These are phyloP conservation scores for Globisporangium barbulae DNA, from an alignment of 352 stramenopile species.

Conservation along the genomic window DNA sequence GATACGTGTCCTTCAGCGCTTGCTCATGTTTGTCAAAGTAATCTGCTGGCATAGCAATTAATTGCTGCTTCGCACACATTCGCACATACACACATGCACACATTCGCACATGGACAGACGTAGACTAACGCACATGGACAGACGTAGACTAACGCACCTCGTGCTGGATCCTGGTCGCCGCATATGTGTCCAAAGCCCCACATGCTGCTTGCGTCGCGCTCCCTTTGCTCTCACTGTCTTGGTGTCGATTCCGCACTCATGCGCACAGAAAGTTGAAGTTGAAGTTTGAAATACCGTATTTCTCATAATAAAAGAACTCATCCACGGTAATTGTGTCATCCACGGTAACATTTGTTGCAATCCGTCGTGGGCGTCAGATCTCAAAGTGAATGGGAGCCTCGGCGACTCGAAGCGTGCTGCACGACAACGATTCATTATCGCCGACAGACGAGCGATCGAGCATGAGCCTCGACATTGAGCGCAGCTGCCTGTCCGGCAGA, in stretches of 20 bases:
- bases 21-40: conserved; percentile 5
- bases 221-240: background rate
- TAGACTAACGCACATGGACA: background rate
- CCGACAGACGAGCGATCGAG: too few species aligned
- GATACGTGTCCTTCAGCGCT: conserved; percentile 1
- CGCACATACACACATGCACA: background rate
- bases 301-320: too few species aligned
- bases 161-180: background rate
- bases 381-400: too few species aligned
- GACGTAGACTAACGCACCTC: background rate
- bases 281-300: conserved; percentile 17
- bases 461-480: too few species aligned
- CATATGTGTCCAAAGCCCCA: conserved; percentile 5
- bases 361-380: too few species aligned
- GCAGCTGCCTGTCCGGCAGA: too few species aligned
- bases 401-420: too few species aligned
- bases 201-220: conserved; percentile 3
- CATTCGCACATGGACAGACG: background rate
- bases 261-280: conserved; percentile 9
- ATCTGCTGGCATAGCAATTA: background rate
- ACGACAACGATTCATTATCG: too few species aligned
- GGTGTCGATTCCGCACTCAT: conserved; percentile 7
- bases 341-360: too few species aligned
- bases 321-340: too few species aligned
- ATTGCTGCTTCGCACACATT: background rate